Evolutionary conservation across 495 filamentous ascomycete genomes (phyloP).

Genomic region (Rhypophila decipiens): DNA sequence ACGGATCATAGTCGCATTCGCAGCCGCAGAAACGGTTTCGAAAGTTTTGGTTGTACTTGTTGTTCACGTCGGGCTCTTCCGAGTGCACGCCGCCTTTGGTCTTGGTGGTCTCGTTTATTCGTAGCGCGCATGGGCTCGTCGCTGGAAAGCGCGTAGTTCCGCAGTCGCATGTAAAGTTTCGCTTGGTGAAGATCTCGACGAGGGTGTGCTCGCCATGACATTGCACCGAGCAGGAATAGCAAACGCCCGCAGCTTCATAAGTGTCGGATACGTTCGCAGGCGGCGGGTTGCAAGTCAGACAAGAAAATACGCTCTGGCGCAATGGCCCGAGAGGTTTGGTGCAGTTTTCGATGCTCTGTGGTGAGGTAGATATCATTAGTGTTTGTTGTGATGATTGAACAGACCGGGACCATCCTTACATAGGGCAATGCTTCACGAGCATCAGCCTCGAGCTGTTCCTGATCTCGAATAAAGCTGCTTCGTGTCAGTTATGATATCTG

Average conservation of each 20-base stretch:
- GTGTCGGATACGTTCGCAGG: constrained; percentile 51
- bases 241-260: constrained; percentile 77
- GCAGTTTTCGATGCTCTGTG: constrained; percentile 82
- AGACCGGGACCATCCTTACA: constrained; percentile 45
- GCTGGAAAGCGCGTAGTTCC: constrained; percentile 75
- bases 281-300: constrained; percentile 86
- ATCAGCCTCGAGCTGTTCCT: constrained; percentile 87
- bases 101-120: constrained; percentile 66
- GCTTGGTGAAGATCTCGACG: constrained; percentile 93
- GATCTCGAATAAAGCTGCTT: constrained; percentile 73
- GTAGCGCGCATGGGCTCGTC: constrained; percentile 66
- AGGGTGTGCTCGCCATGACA: constrained; percentile 94
- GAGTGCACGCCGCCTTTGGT: constrained; percentile 69
- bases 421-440: constrained; percentile 93
- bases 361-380: not conserved
- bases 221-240: constrained; percentile 92
- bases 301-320: constrained; percentile 82
- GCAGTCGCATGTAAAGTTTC: constrained; percentile 95
- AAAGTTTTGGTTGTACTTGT: constrained; percentile 94
- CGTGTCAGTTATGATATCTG: not conserved
- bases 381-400: no score
- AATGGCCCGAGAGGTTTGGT: constrained; percentile 80
- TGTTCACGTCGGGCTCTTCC: constrained; percentile 61
- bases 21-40: constrained; percentile 90
- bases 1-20: constrained; percentile 73